phyloP scores from a whole-genome alignment of 371 early-diverging fungal genomes.

The Rhizopus delemar region DNA sequence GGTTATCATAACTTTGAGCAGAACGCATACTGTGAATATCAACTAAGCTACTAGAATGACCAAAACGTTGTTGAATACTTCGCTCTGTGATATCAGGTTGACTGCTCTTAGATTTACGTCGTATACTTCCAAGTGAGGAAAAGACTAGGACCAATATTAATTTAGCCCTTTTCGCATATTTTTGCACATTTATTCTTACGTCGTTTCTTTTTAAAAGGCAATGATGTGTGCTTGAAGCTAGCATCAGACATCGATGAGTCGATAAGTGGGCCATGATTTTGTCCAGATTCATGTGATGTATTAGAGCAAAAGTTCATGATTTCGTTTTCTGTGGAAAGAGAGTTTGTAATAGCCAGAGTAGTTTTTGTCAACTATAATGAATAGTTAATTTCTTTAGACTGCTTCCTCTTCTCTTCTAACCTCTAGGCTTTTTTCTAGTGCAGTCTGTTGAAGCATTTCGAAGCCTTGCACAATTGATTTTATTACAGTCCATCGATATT shows the following conservation, averaged over 20 bases:
- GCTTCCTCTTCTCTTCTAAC: background rate
- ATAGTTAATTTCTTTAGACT: constrained; percentile 23
- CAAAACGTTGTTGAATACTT: constrained; percentile 12
- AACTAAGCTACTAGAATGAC: constrained; percentile 21
- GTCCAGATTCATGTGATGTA: background rate
- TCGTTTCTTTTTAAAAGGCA: constrained; percentile 10
- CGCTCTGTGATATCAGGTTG: constrained; percentile 10
- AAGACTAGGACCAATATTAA: constrained; percentile 31
- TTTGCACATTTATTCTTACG: constrained; percentile 7
- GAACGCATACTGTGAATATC: constrained; percentile 11
- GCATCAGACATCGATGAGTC: constrained; percentile 22
- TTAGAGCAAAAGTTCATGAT: constrained; percentile 24
- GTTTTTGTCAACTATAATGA: constrained; percentile 19
- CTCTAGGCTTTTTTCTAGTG: constrained; percentile 30
- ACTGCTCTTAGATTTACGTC: constrained; percentile 36
- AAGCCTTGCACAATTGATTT: constrained; percentile 43
- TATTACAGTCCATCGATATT: constrained; percentile 40
- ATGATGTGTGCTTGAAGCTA: constrained; percentile 12
- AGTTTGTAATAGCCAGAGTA: constrained; percentile 18
- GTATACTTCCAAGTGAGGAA: constrained; percentile 33
- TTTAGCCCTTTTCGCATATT: background rate
- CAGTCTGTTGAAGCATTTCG: constrained; percentile 53
- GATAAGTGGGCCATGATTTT: constrained; percentile 9
- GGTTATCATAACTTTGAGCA: background rate
- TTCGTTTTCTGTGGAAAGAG: constrained; percentile 30